Percentiles rank a stretch among this genome's conserved stretches.
phyloP scores from a whole-genome alignment of 1,284 basidiomycete species.

The Naganishia sp. region DNA sequence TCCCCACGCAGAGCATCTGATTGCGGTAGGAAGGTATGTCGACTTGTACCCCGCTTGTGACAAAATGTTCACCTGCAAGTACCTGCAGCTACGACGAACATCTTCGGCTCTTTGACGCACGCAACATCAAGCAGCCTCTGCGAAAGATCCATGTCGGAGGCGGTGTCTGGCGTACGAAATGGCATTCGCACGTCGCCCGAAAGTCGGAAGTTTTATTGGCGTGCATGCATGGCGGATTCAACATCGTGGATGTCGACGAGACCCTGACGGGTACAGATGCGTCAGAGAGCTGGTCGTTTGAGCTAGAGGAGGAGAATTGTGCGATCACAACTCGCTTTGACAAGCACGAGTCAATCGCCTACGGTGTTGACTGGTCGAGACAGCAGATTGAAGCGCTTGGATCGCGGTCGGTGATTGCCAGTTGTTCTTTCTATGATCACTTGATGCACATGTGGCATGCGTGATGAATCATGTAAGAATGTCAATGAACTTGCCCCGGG shows the following conservation, averaged over 20 bases:
- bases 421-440: slow-evolving; percentile 97
- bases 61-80: slow-evolving; percentile 2
- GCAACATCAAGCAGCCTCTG: slow-evolving; percentile 67
- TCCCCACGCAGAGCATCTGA: slow-evolving; percentile 72
- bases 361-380: slow-evolving; percentile 93
- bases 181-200: slow-evolving; percentile 73
- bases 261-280: slow-evolving; percentile 29
- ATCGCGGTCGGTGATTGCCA: slow-evolving; percentile 65
- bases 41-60: neutral
- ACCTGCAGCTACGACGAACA: slow-evolving; percentile 74
- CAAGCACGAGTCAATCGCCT: slow-evolving; percentile 80
- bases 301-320: slow-evolving; percentile 45
- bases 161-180: slow-evolving; percentile 93
- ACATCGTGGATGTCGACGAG: slow-evolving; percentile 64
- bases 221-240: slow-evolving; percentile 97
- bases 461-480: neutral
- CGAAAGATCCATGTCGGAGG: slow-evolving; percentile 73
- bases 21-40: slow-evolving; percentile 85
- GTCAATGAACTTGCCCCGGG: too few relatives aligned
- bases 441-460: slow-evolving; percentile 72
- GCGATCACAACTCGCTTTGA: slow-evolving; percentile 67
- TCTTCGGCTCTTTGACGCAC: slow-evolving; percentile 80
- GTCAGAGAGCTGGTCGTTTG: slow-evolving; percentile 35
- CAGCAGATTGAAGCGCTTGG: slow-evolving; percentile 36
- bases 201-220: slow-evolving; percentile 77